These are phyloP conservation scores for Mycena crocata DNA, from an alignment of 768 basidiomycete genomes.

Conservation along the genomic window DNA sequence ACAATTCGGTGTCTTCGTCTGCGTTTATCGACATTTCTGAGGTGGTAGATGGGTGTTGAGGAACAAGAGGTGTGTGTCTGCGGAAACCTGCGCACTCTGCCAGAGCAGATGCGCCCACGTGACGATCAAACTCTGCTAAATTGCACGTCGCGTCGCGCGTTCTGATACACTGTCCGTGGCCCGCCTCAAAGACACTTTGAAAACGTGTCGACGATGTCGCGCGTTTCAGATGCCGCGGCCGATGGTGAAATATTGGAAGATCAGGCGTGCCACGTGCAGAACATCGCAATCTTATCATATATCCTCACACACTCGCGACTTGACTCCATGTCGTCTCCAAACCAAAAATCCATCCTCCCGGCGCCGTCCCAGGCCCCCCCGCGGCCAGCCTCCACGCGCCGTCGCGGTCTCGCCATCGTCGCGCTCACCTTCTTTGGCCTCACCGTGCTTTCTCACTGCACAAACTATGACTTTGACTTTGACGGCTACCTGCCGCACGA, in stretches of 20 bases:
- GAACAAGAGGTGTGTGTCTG: background rate
- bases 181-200: no score
- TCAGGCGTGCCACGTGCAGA: background rate
- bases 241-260: background rate
- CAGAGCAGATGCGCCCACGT: background rate
- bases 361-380: background rate
- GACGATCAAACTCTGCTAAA: background rate
- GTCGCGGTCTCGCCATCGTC: background rate
- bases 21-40: slow-evolving; percentile 74
- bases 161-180: no score
- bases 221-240: background rate
- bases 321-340: slow-evolving; percentile 9
- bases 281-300: background rate
- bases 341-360: background rate
- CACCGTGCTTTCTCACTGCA: background rate
- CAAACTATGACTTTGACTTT: background rate
- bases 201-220: background rate
- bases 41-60: background rate
- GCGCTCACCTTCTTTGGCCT: slow-evolving; percentile 1
- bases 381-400: background rate
- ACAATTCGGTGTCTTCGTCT: slow-evolving; percentile 98
- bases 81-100: background rate
- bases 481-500: background rate
- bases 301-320: background rate
- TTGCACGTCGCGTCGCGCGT: background rate